Percentiles rank a stretch among this genome's conserved stretches.
Conservation (phyloP, 2,329 filamentous ascomycete genomes). For the Alternaria ethzedia region DNA sequence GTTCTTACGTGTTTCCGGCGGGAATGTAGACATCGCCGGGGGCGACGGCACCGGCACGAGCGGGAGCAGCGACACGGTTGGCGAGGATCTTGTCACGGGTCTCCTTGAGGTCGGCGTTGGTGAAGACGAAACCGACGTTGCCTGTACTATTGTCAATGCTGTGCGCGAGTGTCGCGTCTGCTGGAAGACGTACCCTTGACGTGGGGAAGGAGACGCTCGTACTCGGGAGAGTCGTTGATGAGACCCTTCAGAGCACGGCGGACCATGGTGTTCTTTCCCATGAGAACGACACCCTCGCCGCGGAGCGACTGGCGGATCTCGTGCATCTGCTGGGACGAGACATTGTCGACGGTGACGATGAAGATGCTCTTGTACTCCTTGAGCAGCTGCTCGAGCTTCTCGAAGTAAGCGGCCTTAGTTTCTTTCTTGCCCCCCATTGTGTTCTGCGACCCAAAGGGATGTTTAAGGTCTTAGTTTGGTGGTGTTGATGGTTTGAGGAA, state of each 20-base stretch:
- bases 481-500: constrained; percentile 28
- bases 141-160: constrained; percentile 53
- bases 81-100: constrained; percentile 91
- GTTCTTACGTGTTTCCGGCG: constrained; percentile 82
- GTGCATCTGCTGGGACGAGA: constrained; percentile 99
- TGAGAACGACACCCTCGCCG: constrained; percentile 91
- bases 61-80: constrained; percentile 97
- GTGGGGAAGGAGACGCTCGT: constrained; percentile 94
- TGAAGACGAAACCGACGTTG: constrained; percentile 99
- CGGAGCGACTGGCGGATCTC: constrained; percentile 95
- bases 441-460: constrained; percentile 95
- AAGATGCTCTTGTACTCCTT: constrained; percentile 98
- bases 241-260: constrained; percentile 98
- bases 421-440: constrained; percentile 98
- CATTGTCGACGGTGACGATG: constrained; percentile 94
- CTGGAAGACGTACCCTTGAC: constrained; percentile 70
- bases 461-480: constrained; percentile 81
- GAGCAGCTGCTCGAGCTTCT: constrained; percentile 98
- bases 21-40: constrained; percentile 93
- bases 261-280: constrained; percentile 99
- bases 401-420: constrained; percentile 98
- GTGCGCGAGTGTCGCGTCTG: not conserved
- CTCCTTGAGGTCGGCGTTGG: constrained; percentile 91
- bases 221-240: constrained; percentile 88
- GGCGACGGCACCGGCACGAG: constrained; percentile 96